phyloP scores from a whole-genome alignment of 345 rosid species.

The Trapa incisa region DNA sequence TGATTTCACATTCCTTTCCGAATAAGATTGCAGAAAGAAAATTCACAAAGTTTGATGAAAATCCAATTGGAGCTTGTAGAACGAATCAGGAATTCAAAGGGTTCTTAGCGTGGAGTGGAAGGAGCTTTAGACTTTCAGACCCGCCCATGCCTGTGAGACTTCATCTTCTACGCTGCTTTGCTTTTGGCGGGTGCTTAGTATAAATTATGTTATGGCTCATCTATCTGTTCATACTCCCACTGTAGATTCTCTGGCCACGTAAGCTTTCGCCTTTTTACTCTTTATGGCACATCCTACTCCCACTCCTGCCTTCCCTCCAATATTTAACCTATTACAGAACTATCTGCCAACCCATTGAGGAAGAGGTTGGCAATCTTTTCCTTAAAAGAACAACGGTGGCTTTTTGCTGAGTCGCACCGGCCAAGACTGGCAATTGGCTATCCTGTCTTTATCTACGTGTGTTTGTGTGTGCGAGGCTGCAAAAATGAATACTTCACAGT shows the following conservation, averaged over 20 bases:
- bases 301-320: too few relatives aligned
- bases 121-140: slow-evolving; percentile 4
- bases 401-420: slow-evolving; percentile 3
- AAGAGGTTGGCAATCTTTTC: neutral
- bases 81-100: neutral
- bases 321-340: too few relatives aligned
- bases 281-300: too few relatives aligned
- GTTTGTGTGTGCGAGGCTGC: too few relatives aligned
- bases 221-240: too few relatives aligned
- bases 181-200: slow-evolving; percentile 6
- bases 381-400: neutral
- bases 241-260: too few relatives aligned
- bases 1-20: too few relatives aligned
- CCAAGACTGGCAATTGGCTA: neutral
- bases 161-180: slow-evolving; percentile 4
- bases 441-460: neutral
- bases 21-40: too few relatives aligned
- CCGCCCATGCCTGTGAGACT: neutral
- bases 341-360: neutral
- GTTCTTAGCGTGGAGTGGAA: slow-evolving; percentile 29
- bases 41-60: too few relatives aligned
- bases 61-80: too few relatives aligned
- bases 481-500: neutral
- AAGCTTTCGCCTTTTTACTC: too few relatives aligned
- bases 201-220: neutral